Evolutionary conservation across 169 alveolate species (phyloP).

Genomic region (Eimeria maxima): DNA sequence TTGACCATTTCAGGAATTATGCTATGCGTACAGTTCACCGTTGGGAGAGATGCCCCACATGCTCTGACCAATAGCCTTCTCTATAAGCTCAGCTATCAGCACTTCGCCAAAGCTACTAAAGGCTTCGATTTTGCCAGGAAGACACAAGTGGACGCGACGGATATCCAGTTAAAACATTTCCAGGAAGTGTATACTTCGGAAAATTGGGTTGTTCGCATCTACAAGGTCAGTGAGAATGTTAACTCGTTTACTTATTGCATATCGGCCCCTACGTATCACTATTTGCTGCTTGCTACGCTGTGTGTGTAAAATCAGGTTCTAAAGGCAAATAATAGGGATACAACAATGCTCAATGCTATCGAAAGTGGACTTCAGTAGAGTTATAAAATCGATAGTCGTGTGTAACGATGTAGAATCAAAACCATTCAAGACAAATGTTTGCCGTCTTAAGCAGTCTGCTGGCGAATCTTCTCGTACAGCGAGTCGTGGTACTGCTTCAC

Average conservation of each 20-base stretch:
- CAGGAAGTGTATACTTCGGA: slow-evolving; percentile 98
- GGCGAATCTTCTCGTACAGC: slow-evolving; percentile 75
- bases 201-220: slow-evolving; percentile 98
- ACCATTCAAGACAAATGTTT: slow-evolving; percentile 34
- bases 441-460: slow-evolving; percentile 72
- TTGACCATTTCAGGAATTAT: not conserved
- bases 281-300: not conserved
- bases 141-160: slow-evolving; percentile 88
- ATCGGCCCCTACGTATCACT: not conserved
- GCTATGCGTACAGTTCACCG: slow-evolving; percentile 89
- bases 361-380: slow-evolving; percentile 66
- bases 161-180: slow-evolving; percentile 92
- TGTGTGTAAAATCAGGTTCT: slow-evolving; percentile 70
- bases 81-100: slow-evolving; percentile 96
- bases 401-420: not conserved
- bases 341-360: slow-evolving; percentile 67
- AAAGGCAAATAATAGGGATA: slow-evolving; percentile 47
- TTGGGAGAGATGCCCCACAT: slow-evolving; percentile 95
- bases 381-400: not conserved
- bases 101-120: slow-evolving; percentile 94
- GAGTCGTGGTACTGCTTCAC: slow-evolving; percentile 74
- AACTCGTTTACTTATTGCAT: not conserved
- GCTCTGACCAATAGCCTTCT: slow-evolving; percentile 95
- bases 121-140: slow-evolving; percentile 96
- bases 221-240: slow-evolving; percentile 88